Percentiles rank a stretch among this genome's conserved stretches.
Conservation (phyloP, 305 asterid species). For the Lippia alba region DNA sequence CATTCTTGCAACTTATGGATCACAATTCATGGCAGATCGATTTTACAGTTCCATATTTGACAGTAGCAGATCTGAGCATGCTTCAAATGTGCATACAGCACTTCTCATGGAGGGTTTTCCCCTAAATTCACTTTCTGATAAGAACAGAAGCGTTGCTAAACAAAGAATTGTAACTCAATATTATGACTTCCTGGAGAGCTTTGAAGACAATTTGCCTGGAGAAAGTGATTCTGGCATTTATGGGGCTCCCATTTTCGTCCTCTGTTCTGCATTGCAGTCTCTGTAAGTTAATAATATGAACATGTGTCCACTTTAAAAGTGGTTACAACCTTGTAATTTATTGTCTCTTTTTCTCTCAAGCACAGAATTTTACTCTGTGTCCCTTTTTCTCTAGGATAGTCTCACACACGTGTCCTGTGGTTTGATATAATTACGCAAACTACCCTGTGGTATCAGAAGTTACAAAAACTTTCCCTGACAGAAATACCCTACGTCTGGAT, state of each 20-base stretch:
- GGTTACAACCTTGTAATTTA: not conserved
- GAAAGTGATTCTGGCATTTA: slow-evolving; percentile 48
- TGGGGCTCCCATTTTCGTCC: slow-evolving; percentile 84
- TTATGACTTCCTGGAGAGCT: slow-evolving; percentile 66
- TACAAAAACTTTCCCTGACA: too few species aligned
- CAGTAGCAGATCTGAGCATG: slow-evolving; percentile 46
- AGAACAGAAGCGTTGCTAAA: slow-evolving; percentile 63
- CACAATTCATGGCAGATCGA: slow-evolving; percentile 66
- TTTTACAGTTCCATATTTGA: slow-evolving; percentile 62
- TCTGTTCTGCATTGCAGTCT: slow-evolving; percentile 78
- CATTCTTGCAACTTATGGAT: slow-evolving; percentile 58
- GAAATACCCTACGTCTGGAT: too few species aligned
- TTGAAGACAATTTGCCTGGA: slow-evolving; percentile 46
- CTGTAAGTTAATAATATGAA: slow-evolving; percentile 56
- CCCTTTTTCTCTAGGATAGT: slow-evolving; percentile 8
- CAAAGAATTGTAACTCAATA: slow-evolving; percentile 70
- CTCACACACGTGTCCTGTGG: too few species aligned
- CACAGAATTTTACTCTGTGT: not conserved
- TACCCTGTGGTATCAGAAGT: too few species aligned
- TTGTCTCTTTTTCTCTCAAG: not conserved
- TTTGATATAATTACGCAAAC: too few species aligned
- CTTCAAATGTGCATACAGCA: slow-evolving; percentile 54
- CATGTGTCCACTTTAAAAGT: slow-evolving; percentile 23
- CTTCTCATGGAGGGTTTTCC: slow-evolving; percentile 92
- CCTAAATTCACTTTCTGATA: slow-evolving; percentile 68